Evolutionary conservation across 768 basidiomycete genomes (phyloP).

Genomic region (Suillus variegatus): DNA sequence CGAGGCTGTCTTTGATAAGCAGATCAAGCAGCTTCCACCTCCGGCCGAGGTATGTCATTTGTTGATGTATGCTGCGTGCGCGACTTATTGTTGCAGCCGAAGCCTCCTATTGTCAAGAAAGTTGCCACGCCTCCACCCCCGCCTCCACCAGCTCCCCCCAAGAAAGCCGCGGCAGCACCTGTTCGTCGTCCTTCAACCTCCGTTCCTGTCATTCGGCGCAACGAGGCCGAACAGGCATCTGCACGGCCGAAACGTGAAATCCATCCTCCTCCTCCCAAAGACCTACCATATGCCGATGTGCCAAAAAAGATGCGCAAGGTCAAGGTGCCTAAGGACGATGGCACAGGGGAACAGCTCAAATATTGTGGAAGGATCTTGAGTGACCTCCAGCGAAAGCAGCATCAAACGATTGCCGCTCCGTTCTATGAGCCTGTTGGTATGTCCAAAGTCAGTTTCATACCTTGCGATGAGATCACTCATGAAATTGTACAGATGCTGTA

Average conservation of each 20-base stretch:
- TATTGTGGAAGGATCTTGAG: conserved; percentile 76
- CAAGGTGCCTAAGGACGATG: conserved; percentile 62
- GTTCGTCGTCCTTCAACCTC: conserved; percentile 77
- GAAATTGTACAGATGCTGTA: conserved; percentile 58
- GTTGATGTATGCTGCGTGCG: conserved; percentile 16
- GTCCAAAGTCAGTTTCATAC: conserved; percentile 31
- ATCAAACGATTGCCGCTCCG: conserved; percentile 69
- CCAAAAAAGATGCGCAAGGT: conserved; percentile 69
- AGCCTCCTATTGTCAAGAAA: conserved; percentile 49
- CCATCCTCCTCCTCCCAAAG: conserved; percentile 92
- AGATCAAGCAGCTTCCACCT: conserved; percentile 80
- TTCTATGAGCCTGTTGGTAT: conserved; percentile 95
- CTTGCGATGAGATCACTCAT: too few relatives aligned
- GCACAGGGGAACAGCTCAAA: conserved; percentile 79
- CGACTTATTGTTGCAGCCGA: conserved; percentile 32
- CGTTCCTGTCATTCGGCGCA: conserved; percentile 81
- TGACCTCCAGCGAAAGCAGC: conserved; percentile 80
- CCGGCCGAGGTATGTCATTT: conserved; percentile 66
- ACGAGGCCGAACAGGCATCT: conserved; percentile 53
- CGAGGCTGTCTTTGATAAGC: conserved; percentile 85
- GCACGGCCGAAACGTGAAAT: conserved; percentile 97
- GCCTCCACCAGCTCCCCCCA: conserved; percentile 28
- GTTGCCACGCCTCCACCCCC: conserved; percentile 39
- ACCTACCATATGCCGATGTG: conserved; percentile 77
- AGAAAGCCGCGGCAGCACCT: conserved; percentile 40